Evolutionary conservation across 768 basidiomycete genomes (phyloP), one percentile per base, ranked within the genome.

Genomic region (Russula earlei): DNA sequence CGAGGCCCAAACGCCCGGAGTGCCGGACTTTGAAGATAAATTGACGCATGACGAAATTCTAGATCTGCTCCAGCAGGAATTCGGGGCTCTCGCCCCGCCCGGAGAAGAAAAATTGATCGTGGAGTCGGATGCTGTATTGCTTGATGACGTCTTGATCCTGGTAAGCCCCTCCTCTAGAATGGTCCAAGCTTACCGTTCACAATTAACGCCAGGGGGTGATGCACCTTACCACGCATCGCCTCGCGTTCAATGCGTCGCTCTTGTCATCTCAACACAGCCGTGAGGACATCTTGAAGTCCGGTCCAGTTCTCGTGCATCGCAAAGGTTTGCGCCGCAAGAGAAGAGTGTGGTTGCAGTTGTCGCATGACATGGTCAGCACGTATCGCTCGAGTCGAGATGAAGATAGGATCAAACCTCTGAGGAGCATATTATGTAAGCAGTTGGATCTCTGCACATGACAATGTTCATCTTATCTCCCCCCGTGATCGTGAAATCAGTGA

Each of bases 221-320:
- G 14, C 82, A 84, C 64, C 66, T 85, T 22, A 86, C 83, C 1
- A 82, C 80, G 0, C 82, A 84, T 66, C 76, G 84, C 5, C 58
- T 86, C 14, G 69, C 80, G 0, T 86, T 86, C 67, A 82, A 85
- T 62, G 84, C 84, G 2, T 75, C 81, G 15, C 66, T 86, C 22
- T 73, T 80, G 19, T 71, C 78, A 0, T 71, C 72, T 33, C 65
- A 67, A 29, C 68, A 68, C 52, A 52, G 69, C 25, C 58, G 59
- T 7, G 62, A 70, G 17, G 67, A 72, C 42, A 58, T 77, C 20
- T 68, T 84, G 43, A 78, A 76, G 62, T 63, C 77, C 6, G 83
- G 82, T 2, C 68, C 80, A 2, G 77, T 77, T 9, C 67, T 74
- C 2, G 66, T 80, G 22, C 77, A 76, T 57, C 68, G 74, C 11